Evolutionary conservation across 345 rosid species (phyloP).

Genomic region (Aethionema arabicum): DNA sequence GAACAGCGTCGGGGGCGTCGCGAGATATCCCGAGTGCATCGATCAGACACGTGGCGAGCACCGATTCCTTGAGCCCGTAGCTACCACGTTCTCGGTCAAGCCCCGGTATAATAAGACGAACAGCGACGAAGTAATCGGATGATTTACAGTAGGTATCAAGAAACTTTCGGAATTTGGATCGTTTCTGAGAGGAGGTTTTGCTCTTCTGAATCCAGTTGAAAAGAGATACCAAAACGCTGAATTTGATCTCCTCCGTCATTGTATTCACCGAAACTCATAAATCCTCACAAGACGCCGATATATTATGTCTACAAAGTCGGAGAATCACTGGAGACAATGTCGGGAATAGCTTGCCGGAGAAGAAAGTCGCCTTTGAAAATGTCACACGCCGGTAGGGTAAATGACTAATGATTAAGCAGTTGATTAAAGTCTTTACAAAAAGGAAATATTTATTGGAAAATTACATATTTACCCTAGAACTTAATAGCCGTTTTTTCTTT

Average conservation of each 20-base stretch:
- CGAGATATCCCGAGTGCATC: conserved; percentile 88
- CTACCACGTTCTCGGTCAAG: conserved; percentile 90
- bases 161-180: conserved; percentile 85
- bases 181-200: conserved; percentile 65
- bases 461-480: background rate
- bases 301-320: too few species aligned
- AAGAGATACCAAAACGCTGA: conserved; percentile 71
- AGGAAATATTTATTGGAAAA: background rate
- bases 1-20: conserved; percentile 82
- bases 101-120: conserved; percentile 74
- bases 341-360: conserved; percentile 31
- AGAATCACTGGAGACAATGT: background rate
- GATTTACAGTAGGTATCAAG: conserved; percentile 81
- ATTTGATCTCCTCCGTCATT: conserved; percentile 55
- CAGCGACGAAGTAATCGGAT: conserved; percentile 62
- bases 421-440: background rate
- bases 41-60: conserved; percentile 77
- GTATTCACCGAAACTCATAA: background rate
- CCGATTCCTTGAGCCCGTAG: conserved; percentile 92
- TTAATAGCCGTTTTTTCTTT: too few species aligned
- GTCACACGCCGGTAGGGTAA: conserved; percentile 13
- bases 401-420: background rate
- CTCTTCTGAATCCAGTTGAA: conserved; percentile 88
- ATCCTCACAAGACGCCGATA: background rate
- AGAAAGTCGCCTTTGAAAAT: conserved; percentile 24